Evolutionary conservation across 2,329 filamentous ascomycete species (phyloP), one percentile per base, ranked within the genome.

Genomic region (Knoxdaviesia proteae): DNA sequence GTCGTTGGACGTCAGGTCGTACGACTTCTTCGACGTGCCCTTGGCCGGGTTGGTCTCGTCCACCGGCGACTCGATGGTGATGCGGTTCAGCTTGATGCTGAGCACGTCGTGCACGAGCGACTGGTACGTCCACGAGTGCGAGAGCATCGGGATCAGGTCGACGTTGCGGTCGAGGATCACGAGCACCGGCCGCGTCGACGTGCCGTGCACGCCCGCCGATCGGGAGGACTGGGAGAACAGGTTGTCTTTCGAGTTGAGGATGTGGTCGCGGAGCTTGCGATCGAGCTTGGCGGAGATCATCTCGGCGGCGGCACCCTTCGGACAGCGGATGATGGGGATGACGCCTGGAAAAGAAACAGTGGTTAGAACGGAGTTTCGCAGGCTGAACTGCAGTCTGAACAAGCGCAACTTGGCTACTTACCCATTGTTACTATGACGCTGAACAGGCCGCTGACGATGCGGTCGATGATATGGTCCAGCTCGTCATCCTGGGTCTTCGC

Each of bases 391-490:
- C 35, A 37, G 29, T 34, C 11, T 34, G 2, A 20, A 20, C 20
- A 20, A 20, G 20, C 20, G 20, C 20, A 20, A 20, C 20, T 9
- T 30, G 1, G 31, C 7, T 5, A 49, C 67, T 45, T 67, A 80
- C 86, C 88, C 84, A 94, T 94, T 5, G 90, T 98, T n/a, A 93
- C 90, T 46, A 90, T 80, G 40, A 98, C 90, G 48, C 87, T 94
- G 61, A 96, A 98, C n/a, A 98, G 65, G 0, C 90, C 90, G 53
- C 82, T 92, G 41, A 98, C 90, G 48, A 96, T 88, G 50, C 78
- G 77, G 58, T 98, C 88, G 33, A 98, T 74, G 35, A 90, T 77
- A 42, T 71, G 67, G 54, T 96, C 90, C 43, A 98, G 70, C 54
- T 90, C 82, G 46, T 90, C 83, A 52, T 96, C 90, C 49, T 80